Evolutionary conservation across 352 stramenopile genomes (phyloP).

Genomic region (Phytophthora brassicae): DNA sequence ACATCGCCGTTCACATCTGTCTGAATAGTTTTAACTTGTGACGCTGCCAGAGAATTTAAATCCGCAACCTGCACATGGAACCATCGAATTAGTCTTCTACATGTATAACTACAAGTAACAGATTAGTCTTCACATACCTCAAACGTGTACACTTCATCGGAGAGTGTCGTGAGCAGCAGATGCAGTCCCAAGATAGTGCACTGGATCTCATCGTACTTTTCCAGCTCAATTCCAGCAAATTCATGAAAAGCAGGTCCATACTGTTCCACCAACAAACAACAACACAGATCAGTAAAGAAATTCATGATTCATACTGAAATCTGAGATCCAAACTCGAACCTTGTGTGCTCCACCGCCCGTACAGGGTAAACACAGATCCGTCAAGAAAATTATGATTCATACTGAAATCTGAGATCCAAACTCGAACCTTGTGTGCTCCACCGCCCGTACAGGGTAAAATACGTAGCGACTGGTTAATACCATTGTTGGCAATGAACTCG

Average conservation of each 20-base stretch:
- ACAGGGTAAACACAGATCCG: slow-evolving; percentile 74
- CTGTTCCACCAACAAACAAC: slow-evolving; percentile 25
- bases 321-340: slow-evolving; percentile 30
- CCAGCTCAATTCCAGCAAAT: slow-evolving; percentile 80
- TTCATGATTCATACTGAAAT: too few relatives aligned
- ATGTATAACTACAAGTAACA: neutral
- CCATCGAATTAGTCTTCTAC: slow-evolving; percentile 7
- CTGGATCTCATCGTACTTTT: slow-evolving; percentile 94
- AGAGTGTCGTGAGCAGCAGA: slow-evolving; percentile 94
- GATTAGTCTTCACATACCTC: slow-evolving; percentile 51
- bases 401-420: neutral
- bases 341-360: slow-evolving; percentile 86
- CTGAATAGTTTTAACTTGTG: slow-evolving; percentile 76
- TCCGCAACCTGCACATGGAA: slow-evolving; percentile 62
- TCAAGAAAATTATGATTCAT: too few relatives aligned
- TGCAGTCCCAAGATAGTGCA: slow-evolving; percentile 97
- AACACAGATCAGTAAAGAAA: neutral
- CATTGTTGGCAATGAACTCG: slow-evolving; percentile 73
- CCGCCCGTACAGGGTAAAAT: slow-evolving; percentile 80
- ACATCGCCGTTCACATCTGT: slow-evolving; percentile 79
- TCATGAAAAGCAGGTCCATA: slow-evolving; percentile 71
- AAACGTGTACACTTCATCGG: slow-evolving; percentile 98
- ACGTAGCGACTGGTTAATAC: slow-evolving; percentile 80
- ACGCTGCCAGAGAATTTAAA: slow-evolving; percentile 72
- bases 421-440: slow-evolving; percentile 78